phyloP scores from a whole-genome alignment of 1,284 basidiomycete species.

The Cystobasidium slooffiae region DNA sequence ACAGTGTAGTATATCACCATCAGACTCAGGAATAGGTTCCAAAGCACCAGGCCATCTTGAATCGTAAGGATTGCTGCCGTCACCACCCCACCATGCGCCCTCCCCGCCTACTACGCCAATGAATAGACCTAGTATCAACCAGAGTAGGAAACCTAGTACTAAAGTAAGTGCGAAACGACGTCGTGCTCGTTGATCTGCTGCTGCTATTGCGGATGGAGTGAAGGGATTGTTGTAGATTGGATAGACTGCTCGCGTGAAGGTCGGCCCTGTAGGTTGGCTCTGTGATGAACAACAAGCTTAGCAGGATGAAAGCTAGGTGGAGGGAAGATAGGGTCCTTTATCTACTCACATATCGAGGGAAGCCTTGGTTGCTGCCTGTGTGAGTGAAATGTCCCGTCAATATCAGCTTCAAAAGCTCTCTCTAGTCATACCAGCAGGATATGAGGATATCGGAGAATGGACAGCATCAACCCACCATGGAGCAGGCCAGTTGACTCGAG shows the following conservation, averaged over 20 bases:
- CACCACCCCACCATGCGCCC: conserved; percentile 37
- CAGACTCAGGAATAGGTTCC: conserved; percentile 9
- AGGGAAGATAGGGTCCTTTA: neutral
- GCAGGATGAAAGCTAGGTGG: neutral
- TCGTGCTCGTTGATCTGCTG: conserved; percentile 34
- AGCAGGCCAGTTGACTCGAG: conserved; percentile 19
- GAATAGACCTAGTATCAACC: conserved; percentile 34
- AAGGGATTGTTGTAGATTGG: conserved; percentile 38
- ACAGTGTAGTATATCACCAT: conserved; percentile 31
- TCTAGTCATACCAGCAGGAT: neutral
- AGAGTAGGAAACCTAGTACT: conserved; percentile 36
- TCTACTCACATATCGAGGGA: conserved; percentile 14
- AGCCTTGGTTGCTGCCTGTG: conserved; percentile 11
- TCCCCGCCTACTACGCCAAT: conserved; percentile 38
- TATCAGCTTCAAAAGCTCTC: neutral
- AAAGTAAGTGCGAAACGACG: conserved; percentile 28
- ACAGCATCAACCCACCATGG: neutral
- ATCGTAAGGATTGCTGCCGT: neutral
- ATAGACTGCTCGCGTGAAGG: conserved; percentile 17
- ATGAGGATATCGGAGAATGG: neutral
- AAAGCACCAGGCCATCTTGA: conserved; percentile 33
- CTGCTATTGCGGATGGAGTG: conserved; percentile 14
- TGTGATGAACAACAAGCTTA: neutral
- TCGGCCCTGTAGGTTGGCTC: conserved; percentile 33
- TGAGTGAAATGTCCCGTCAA: neutral